Base-by-base conservation (phyloP, 148 eudicot genomes). In the Rhododendron griersonianum region DNA sequence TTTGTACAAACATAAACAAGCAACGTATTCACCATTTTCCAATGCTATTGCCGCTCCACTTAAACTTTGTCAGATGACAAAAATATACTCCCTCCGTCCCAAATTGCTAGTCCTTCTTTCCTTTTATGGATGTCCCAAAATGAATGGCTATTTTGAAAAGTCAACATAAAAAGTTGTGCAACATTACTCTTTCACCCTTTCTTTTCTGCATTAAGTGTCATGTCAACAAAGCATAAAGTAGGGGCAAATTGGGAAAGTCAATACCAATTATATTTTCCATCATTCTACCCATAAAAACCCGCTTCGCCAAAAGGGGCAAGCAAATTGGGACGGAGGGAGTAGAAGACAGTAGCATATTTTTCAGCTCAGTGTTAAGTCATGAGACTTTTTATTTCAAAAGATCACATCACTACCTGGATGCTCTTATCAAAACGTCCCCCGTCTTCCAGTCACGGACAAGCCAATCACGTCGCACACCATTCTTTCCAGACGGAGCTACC, bases 391-490 rank as follows among this genome's bases (percentile, higher is more conserved):
- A 8, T 23, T 65, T 9, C 6, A n/a, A 65, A 65, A 65, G 61
- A 81, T 73, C n/a, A 44, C 61, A 81, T 84, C 2, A 89, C 48
- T 7, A 95, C 99, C 99, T 93, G 45, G 98, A 93, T 84, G 99
- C 99, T 91, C 98, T 91, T n/a, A 96, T 93, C 75, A 97, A 90
- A 85, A 89, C 86, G 57, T 94, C 95, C 37, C 99, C 98, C 0
- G 99, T 97, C 75, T 85, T 89, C 87, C 91, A 89, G 78, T 97
- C 98, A 83, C 94, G 92, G 57, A 95, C 74, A 61, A 93, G 92
- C 99, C 99, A 97, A 81, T 95, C 96, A 87, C 98, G 91, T 25
- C 99, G 98, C 98, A 94, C 92, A 15, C 99, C 98, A 89, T 95
- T 97, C 85, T 95, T 97, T 78, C 99, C 98, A 30, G 99, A 94